phyloP scores from a whole-genome alignment of 352 stramenopile species.

The Phytopythium litorale region DNA sequence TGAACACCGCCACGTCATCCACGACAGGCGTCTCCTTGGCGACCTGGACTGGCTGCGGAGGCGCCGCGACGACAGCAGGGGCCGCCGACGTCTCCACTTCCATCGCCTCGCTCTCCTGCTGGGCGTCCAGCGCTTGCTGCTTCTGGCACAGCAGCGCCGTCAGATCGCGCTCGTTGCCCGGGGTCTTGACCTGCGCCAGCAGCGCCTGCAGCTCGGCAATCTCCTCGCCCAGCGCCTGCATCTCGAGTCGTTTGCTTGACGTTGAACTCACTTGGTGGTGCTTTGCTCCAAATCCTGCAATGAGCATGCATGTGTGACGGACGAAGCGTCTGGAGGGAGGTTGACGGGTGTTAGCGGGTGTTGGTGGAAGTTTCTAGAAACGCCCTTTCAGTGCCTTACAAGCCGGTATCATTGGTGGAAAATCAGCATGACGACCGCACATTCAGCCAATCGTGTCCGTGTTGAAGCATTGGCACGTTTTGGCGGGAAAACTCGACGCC shows the following conservation, averaged over 20 bases:
- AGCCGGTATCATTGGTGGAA: neutral
- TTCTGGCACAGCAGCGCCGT: slow-evolving; percentile 55
- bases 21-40: slow-evolving; percentile 9
- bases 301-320: neutral
- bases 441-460: neutral
- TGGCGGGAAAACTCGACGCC: neutral
- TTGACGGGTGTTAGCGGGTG: neutral
- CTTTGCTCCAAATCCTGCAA: neutral
- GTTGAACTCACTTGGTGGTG: slow-evolving; percentile 2
- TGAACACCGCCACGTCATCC: slow-evolving; percentile 59
- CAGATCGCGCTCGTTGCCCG: slow-evolving; percentile 62
- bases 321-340: too few relatives aligned
- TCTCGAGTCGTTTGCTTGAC: slow-evolving; percentile 5
- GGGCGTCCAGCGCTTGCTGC: slow-evolving; percentile 37
- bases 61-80: slow-evolving; percentile 10
- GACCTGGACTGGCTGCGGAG: slow-evolving; percentile 23
- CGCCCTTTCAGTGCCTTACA: neutral
- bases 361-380: slow-evolving; percentile 8
- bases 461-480: neutral
- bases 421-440: neutral
- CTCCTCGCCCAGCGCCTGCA: slow-evolving; percentile 38
- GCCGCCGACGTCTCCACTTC: slow-evolving; percentile 9
- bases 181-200: slow-evolving; percentile 43
- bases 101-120: slow-evolving; percentile 18
- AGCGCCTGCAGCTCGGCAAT: slow-evolving; percentile 67